These are phyloP conservation scores for Zygosaccharomyces bisporus DNA, from an alignment of 805 yeast genomes.

Conservation along the genomic window DNA sequence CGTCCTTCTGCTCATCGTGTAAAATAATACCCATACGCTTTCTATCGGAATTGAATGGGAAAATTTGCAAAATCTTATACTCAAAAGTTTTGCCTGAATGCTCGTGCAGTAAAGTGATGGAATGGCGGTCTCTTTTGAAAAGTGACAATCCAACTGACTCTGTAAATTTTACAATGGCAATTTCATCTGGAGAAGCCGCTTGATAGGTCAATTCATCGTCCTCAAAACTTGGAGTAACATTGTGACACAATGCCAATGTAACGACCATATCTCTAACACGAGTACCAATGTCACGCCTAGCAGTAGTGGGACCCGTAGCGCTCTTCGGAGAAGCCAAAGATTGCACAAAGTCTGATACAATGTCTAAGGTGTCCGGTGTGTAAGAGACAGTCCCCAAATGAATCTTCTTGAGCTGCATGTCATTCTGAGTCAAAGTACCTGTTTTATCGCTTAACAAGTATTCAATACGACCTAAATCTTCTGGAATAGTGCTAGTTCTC, in stretches of 20 bases:
- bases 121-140: conserved; percentile 74
- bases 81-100: conserved; percentile 48
- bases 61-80: conserved; percentile 72
- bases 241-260: conserved; percentile 92
- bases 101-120: conserved; percentile 63
- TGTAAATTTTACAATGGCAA: conserved; percentile 92
- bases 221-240: conserved; percentile 89
- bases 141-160: conserved; percentile 80
- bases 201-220: conserved; percentile 78
- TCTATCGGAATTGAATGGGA: conserved; percentile 94
- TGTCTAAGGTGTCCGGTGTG: conserved; percentile 87
- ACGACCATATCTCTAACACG: conserved; percentile 76
- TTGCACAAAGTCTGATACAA: conserved; percentile 66
- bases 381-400: conserved; percentile 92
- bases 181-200: conserved; percentile 98
- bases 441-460: conserved; percentile 91
- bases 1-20: conserved; percentile 57
- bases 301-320: conserved; percentile 21
- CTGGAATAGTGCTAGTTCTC: conserved; percentile 96
- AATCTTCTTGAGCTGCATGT: conserved; percentile 91
- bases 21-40: conserved; percentile 94
- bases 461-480: conserved; percentile 93
- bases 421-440: conserved; percentile 96
- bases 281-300: conserved; percentile 66
- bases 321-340: conserved; percentile 23